A percentile compares a stretch with the other conserved stretches of the same genome.
These are phyloP conservation scores for Geotrichum cucujoidarum DNA, from an alignment of 1,139 yeast species.

Conservation along the genomic window DNA sequence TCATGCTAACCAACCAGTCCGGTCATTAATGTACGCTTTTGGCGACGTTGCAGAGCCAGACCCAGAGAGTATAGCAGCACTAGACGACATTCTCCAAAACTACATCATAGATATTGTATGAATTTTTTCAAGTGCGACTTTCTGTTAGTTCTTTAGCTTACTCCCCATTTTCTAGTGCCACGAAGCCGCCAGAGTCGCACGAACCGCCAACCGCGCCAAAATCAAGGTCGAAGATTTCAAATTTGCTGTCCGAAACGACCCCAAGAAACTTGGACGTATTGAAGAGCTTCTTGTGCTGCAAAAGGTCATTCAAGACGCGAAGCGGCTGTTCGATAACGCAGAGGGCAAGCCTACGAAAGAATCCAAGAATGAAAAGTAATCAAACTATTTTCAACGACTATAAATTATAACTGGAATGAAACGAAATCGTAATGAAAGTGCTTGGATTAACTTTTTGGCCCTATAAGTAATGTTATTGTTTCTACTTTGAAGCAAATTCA, in stretches of 20 bases:
- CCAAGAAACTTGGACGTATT: constrained; percentile 76
- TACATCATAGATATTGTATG: constrained; percentile 59
- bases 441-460: neutral
- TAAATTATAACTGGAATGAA: neutral
- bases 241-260: constrained; percentile 77
- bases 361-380: constrained; percentile 22
- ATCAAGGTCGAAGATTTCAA: constrained; percentile 84
- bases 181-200: constrained; percentile 52
- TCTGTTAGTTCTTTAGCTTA: constrained; percentile 8
- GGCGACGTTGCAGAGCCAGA: constrained; percentile 82
- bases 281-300: constrained; percentile 73
- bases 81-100: constrained; percentile 80
- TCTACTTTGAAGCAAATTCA: neutral
- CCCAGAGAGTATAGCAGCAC: constrained; percentile 67
- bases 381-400: constrained; percentile 1
- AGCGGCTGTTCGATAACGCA: constrained; percentile 72
- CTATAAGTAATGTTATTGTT: neutral
- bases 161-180: constrained; percentile 40
- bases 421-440: neutral
- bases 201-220: constrained; percentile 57
- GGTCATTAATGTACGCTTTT: constrained; percentile 71
- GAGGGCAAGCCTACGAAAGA: constrained; percentile 43
- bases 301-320: constrained; percentile 70
- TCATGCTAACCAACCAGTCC: constrained; percentile 38
- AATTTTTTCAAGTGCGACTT: too few species aligned